These are phyloP conservation scores for Aureobasidium uvarum DNA, from an alignment of 2,329 filamentous ascomycete species.

Conservation along the genomic window DNA sequence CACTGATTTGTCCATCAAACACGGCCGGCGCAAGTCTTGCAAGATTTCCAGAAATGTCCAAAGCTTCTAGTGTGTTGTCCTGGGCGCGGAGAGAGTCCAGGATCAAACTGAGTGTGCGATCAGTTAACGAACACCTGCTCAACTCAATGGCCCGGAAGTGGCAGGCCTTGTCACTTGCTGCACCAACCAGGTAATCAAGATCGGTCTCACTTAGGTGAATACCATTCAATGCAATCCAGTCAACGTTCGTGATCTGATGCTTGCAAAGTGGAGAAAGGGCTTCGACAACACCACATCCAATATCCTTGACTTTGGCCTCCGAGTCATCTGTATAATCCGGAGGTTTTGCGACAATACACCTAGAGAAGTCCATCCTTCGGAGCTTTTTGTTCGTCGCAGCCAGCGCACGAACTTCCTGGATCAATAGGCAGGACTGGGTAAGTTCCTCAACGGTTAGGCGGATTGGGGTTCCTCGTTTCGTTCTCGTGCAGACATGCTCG, in stretches of 20 bases:
- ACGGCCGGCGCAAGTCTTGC: conserved; percentile 62
- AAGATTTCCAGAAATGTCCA: conserved; percentile 66
- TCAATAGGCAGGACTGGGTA: conserved; percentile 57
- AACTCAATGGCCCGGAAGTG: conserved; percentile 67
- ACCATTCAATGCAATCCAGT: conserved; percentile 68
- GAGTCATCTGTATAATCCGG: conserved; percentile 48
- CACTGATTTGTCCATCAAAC: conserved; percentile 65
- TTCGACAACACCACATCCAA: conserved; percentile 67
- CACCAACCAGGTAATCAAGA: conserved; percentile 64
- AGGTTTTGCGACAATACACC: conserved; percentile 57
- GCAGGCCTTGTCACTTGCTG: conserved; percentile 63
- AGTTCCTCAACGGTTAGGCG: conserved; percentile 55
- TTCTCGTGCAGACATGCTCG: conserved; percentile 62
- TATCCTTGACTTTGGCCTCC: conserved; percentile 51
- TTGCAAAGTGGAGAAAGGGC: conserved; percentile 67
- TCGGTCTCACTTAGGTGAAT: conserved; percentile 70
- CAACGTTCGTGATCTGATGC: conserved; percentile 65
- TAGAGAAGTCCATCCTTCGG: conserved; percentile 63
- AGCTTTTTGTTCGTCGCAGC: conserved; percentile 64
- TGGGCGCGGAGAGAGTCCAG: conserved; percentile 64
- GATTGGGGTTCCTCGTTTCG: conserved; percentile 56
- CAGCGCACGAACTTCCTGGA: conserved; percentile 66
- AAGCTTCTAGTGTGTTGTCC: conserved; percentile 63
- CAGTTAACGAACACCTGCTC: conserved; percentile 60
- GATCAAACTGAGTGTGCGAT: conserved; percentile 59